A percentile compares a stretch with the other conserved stretches of the same genome.
Conservation (phyloP, 2,329 filamentous ascomycete genomes). For the Epichloe gansuensis region DNA sequence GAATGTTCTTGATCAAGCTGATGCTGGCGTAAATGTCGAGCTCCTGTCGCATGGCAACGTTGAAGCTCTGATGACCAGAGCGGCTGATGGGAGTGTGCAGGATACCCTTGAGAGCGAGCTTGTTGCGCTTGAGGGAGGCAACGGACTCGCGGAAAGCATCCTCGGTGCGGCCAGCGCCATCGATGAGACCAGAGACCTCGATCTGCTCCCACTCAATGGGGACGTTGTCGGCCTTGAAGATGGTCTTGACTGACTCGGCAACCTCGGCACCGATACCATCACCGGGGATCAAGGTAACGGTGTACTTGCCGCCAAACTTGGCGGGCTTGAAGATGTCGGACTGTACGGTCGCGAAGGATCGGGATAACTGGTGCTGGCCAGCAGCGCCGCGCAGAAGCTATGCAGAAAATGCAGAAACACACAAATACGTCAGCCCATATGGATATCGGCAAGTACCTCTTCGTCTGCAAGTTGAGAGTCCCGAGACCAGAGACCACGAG, state of each 20-base stretch:
- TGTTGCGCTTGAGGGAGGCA: slow-evolving; percentile 92
- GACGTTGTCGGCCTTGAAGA: slow-evolving; percentile 99
- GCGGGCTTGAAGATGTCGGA: slow-evolving; percentile 98
- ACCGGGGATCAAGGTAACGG: slow-evolving; percentile 94
- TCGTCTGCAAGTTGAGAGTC: neutral
- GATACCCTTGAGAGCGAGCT: slow-evolving; percentile 97
- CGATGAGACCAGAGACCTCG: slow-evolving; percentile 83
- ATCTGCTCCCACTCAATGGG: slow-evolving; percentile 98
- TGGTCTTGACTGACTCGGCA: slow-evolving; percentile 93
- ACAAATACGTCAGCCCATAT: neutral
- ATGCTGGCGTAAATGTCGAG: slow-evolving; percentile 99
- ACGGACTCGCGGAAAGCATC: slow-evolving; percentile 93
- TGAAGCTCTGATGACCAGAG: slow-evolving; percentile 98
- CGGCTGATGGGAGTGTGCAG: slow-evolving; percentile 94
- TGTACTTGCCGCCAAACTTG: slow-evolving; percentile 99
- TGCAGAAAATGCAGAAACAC: slow-evolving; percentile 1
- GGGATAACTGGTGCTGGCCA: slow-evolving; percentile 30
- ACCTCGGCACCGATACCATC: slow-evolving; percentile 98
- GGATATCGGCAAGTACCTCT: neutral
- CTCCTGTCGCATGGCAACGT: slow-evolving; percentile 96
- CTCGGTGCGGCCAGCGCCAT: slow-evolving; percentile 69
- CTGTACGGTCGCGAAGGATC: slow-evolving; percentile 67
- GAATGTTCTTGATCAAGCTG: slow-evolving; percentile 98
- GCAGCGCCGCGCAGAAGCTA: slow-evolving; percentile 42
- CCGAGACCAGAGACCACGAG: neutral